phyloP scores from a whole-genome alignment of 1,284 basidiomycete species.

The Termitomyces sp. region DNA sequence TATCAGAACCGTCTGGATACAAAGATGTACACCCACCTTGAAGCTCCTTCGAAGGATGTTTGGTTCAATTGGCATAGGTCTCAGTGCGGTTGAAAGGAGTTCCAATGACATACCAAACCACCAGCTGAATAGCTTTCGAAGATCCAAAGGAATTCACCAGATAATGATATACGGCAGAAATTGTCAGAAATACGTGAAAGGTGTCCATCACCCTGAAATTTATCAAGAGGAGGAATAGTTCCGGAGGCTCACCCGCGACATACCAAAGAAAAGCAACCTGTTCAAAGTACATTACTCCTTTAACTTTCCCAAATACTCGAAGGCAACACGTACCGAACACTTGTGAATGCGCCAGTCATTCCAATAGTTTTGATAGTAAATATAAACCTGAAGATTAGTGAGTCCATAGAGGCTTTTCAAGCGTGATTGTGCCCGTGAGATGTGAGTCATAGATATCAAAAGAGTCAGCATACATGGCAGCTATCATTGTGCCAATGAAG shows the following conservation, averaged over 20 bases:
- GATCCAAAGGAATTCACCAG: constrained; percentile 22
- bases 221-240: not conserved
- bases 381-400: constrained; percentile 35
- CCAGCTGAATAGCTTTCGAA: constrained; percentile 12
- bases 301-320: no score
- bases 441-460: not conserved
- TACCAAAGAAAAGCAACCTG: constrained; percentile 20
- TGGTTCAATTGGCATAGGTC: not conserved
- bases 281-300: not conserved
- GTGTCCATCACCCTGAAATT: constrained; percentile 11
- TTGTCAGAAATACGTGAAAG: constrained; percentile 16
- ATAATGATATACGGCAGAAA: constrained; percentile 19
- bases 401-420: constrained; percentile 33
- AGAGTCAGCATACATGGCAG: constrained; percentile 23
- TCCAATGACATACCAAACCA: constrained; percentile 24
- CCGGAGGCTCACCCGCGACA: not conserved
- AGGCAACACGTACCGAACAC: constrained; percentile 25
- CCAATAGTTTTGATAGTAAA: constrained; percentile 34
- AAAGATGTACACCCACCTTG: constrained; percentile 7
- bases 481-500: constrained; percentile 23
- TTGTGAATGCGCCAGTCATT: constrained; percentile 32
- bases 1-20: not conserved
- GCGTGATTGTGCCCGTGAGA: not conserved
- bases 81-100: not conserved
- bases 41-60: constrained; percentile 6